Evolutionary conservation across 305 asterid species (phyloP), one percentile per base, ranked within the genome.

Genomic region (Fraxinus floribunda): DNA sequence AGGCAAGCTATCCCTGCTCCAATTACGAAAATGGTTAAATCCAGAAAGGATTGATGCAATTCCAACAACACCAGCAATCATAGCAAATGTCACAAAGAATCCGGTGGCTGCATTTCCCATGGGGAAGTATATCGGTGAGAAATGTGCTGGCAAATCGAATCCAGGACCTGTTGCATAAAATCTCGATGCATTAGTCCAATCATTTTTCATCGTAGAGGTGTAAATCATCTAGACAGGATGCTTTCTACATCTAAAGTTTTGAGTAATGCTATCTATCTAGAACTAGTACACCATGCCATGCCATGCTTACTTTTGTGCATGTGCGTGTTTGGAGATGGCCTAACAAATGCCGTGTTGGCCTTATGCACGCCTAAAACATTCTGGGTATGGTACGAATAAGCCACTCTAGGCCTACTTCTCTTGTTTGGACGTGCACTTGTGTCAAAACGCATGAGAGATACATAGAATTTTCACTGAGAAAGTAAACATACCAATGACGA

Each of bases 41-140:
- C 99, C 98, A 0, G 92, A 77, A 73, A 96, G 78, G 78, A 85
- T 82, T n/a, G 99, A 90, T 0, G 95, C 97, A 13, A 92, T 84
- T 35, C 99, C 99, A 15, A 91, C 95, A 46, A 92, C 97, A 64
- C 96, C 91, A 38, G 98, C 98, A 8, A 94, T 86, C 88, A 94
- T 8, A n/a, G 93, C 82, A 66, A 96, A 92, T 64, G 85, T 32
- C 32, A 93, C 98, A 34, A 96, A 94, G 89, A 96, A 96, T 64
- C 99, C 99, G 0, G 98, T 96, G 7, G 99, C 98, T 0, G 95
- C 92, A 75, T 96, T 96, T 74, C 99, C 99, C 93, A 96, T 93
- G 0, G 99, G 99, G 55, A 96, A 96, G 85, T 86, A 91, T 62
- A 96, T 89, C 0, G 99, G 98, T 4, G 99, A 93, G 87, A 96